These are phyloP conservation scores for Ambrosiella xylebori DNA, from an alignment of 2,329 filamentous ascomycete species.

Conservation along the genomic window DNA sequence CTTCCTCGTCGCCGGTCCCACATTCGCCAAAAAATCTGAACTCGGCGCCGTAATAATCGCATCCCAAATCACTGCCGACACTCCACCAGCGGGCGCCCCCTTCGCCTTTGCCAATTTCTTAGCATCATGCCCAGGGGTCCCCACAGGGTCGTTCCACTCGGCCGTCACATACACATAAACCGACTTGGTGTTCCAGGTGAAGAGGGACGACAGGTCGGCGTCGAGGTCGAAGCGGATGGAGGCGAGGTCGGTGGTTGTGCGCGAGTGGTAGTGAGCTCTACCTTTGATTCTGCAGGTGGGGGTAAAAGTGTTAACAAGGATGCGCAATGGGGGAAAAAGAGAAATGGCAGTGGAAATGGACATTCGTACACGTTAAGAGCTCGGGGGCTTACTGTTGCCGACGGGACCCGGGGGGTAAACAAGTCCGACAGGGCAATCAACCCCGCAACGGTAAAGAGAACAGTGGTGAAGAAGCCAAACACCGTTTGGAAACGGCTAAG, in stretches of 20 bases:
- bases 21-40: slow-evolving; percentile 43
- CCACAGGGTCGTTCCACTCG: slow-evolving; percentile 34
- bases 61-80: slow-evolving; percentile 85
- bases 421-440: slow-evolving; percentile 71
- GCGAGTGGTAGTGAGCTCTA: slow-evolving; percentile 86
- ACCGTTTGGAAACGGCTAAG: slow-evolving; percentile 75
- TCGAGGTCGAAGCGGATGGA: slow-evolving; percentile 86
- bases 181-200: slow-evolving; percentile 99
- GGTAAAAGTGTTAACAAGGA: neutral
- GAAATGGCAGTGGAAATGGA: neutral
- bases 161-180: slow-evolving; percentile 93
- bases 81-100: slow-evolving; percentile 18
- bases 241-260: slow-evolving; percentile 89
- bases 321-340: neutral
- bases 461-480: slow-evolving; percentile 96
- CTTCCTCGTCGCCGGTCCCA: slow-evolving; percentile 41
- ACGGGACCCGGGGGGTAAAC: slow-evolving; percentile 49
- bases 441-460: slow-evolving; percentile 63
- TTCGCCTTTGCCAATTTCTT: slow-evolving; percentile 14
- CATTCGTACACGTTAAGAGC: slow-evolving; percentile 68
- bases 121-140: neutral
- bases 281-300: slow-evolving; percentile 51
- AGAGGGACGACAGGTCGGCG: slow-evolving; percentile 76
- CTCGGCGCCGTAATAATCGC: slow-evolving; percentile 66
- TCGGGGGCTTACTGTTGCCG: slow-evolving; percentile 40